Conservation (phyloP, 108 stramenopile species). For the Conticribra guillardii region DNA sequence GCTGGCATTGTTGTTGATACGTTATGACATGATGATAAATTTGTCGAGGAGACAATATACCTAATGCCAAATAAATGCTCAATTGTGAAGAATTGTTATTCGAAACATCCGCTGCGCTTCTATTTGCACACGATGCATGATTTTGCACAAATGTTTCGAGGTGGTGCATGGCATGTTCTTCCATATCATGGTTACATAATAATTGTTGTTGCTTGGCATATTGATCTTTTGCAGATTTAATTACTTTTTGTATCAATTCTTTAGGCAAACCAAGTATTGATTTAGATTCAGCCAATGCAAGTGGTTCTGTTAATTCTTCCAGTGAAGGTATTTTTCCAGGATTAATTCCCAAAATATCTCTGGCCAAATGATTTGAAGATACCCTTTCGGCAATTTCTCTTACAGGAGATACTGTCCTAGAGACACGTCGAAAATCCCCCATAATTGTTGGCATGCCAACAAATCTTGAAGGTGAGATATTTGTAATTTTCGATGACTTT, state of each 20-base stretch:
- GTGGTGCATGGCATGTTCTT: constrained; percentile 41
- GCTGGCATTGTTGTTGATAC: constrained; percentile 18
- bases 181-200: constrained; percentile 7
- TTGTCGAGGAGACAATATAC: constrained; percentile 58
- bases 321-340: constrained; percentile 51
- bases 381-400: constrained; percentile 42
- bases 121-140: constrained; percentile 54
- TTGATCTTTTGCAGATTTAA: constrained; percentile 17
- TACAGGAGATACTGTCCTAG: constrained; percentile 34
- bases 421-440: constrained; percentile 72
- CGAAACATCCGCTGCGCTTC: constrained; percentile 61
- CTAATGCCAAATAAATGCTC: constrained; percentile 52
- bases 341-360: constrained; percentile 17
- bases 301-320: constrained; percentile 41
- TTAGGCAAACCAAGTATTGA: constrained; percentile 36
- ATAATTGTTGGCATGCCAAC: constrained; percentile 64
- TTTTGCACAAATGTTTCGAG: constrained; percentile 51
- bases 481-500: constrained; percentile 10
- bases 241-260: constrained; percentile 16
- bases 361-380: not conserved
- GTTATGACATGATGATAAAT: constrained; percentile 42
- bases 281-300: constrained; percentile 23
- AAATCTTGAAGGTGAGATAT: constrained; percentile 45
- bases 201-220: constrained; percentile 13
- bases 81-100: constrained; percentile 59